Base-by-base conservation (phyloP, 2,329 filamentous ascomycete genomes). In the Fusarium drepaniforme region DNA sequence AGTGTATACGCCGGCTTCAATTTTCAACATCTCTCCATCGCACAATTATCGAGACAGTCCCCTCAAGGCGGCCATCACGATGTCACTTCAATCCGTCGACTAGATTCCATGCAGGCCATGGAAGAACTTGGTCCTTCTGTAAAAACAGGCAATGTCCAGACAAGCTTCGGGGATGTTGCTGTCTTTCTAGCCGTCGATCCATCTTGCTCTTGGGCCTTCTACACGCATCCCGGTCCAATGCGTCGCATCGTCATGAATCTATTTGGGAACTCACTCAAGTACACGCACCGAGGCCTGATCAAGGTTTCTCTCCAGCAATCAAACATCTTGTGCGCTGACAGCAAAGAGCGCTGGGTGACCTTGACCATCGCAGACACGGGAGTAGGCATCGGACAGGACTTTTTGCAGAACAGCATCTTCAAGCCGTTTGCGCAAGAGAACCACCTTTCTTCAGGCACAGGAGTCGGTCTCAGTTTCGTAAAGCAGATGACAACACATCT, bases 341-440 rank as follows among this genome's bases (percentile, higher is more conserved):
- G 53, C 8, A 68, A 65, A 1, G 68, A 75, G 18, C 62, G 69
- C 8, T 66, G 71, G 12, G 73, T 82, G 5, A 79, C 75, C 0
- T 75, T 91, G 8, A 88, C 85, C 0, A 88, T 94, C 2, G 84
- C 85, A 0, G 92, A 94, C 74, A 92, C 92, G 0, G 93, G 92
- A 1, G 87, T 87, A 53, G 93, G 92, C 2, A 94, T 94, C 38
- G 88, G 88, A 0, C 84, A 89, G 8, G 89, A 92, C 12, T 94
- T 90, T 72, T 82, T 93, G 13, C 85, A 88, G 23, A 87, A 89
- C 11, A 86, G 87, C 16, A 81, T 93, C 0, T 94, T 91, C 77
- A 89, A 87, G 0, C 90, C 91, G 0, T 93, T 93, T 70, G 82
- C 86, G 0, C 92, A 94, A 71, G 92, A 94, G 75, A 87, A 93